phyloP scores from a whole-genome alignment of 23 red algal species.

The Cyanidiococcus yangmingshanensis region DNA sequence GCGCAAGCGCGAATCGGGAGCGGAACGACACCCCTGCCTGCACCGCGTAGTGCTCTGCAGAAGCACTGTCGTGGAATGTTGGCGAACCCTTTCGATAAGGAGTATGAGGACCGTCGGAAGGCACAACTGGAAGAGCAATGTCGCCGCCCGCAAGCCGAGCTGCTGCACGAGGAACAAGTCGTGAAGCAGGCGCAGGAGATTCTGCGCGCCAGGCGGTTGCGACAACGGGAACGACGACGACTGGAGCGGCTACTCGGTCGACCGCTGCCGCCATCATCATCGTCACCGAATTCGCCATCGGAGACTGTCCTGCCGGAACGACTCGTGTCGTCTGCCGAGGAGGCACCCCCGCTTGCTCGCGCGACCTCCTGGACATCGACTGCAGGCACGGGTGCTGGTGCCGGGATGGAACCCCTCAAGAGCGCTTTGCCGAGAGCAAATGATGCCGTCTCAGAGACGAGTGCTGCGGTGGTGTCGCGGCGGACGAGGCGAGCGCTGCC shows the following conservation, averaged over 20 bases:
- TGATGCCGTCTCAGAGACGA: neutral
- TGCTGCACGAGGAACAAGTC: conserved; percentile 70
- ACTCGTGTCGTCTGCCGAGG: no score
- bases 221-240: conserved; percentile 55
- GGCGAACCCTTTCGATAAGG: conserved; percentile 83
- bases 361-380: neutral
- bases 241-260: conserved; percentile 55
- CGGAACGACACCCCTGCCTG: neutral
- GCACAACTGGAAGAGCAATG: conserved; percentile 66
- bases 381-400: neutral
- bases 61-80: conserved; percentile 64
- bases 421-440: neutral
- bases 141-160: conserved; percentile 44
- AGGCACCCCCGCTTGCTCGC: neutral
- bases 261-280: conserved; percentile 18
- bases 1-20: conserved; percentile 35
- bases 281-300: conserved; percentile 4
- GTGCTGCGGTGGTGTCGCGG: neutral
- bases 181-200: conserved; percentile 69
- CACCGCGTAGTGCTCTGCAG: conserved; percentile 37
- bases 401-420: neutral
- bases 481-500: neutral
- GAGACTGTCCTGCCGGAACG: no score
- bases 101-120: conserved; percentile 87
- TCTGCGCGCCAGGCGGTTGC: conserved; percentile 40